Conservation (phyloP, 352 stramenopile species). For the Globisporangium rhizosaccharum region DNA sequence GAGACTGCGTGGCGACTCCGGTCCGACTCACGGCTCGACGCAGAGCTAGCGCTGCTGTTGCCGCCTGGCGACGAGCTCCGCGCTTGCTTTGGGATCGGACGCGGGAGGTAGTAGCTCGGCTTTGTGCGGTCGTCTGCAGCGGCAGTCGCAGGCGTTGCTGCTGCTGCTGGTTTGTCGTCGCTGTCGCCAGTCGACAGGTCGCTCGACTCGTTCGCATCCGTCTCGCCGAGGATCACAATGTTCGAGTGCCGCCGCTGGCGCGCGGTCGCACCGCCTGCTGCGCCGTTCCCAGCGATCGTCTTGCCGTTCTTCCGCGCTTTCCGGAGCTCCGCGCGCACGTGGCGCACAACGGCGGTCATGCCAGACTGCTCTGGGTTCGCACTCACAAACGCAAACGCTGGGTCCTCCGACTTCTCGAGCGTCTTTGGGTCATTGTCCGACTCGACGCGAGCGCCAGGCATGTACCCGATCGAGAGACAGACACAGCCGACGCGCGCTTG, state of each 20-base stretch:
- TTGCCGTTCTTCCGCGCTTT: constrained; percentile 27
- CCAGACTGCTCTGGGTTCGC: constrained; percentile 70
- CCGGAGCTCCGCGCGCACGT: constrained; percentile 59
- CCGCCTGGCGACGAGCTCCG: constrained; percentile 17
- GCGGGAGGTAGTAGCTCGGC: constrained; percentile 79
- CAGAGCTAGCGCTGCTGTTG: constrained; percentile 10
- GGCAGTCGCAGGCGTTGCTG: not conserved
- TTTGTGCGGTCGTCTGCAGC: constrained; percentile 40
- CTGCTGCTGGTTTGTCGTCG: constrained; percentile 33
- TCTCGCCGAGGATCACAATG: constrained; percentile 85
- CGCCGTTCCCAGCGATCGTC: constrained; percentile 8
- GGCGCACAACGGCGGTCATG: constrained; percentile 85
- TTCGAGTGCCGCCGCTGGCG: constrained; percentile 63
- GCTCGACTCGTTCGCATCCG: constrained; percentile 65
- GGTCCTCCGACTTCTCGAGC: constrained; percentile 75
- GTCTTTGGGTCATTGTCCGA: constrained; percentile 63
- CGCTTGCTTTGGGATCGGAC: constrained; percentile 44
- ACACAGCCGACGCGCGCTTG: constrained; percentile 84
- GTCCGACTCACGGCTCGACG: constrained; percentile 15
- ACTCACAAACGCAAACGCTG: constrained; percentile 76
- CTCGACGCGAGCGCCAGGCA: constrained; percentile 42
- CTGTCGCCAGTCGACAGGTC: constrained; percentile 60
- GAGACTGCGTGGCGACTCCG: constrained; percentile 44
- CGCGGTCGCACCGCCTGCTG: not conserved
- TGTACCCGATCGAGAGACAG: constrained; percentile 80